Base-by-base conservation (phyloP, 73 alveolate species). In the Uronychia setigera region DNA sequence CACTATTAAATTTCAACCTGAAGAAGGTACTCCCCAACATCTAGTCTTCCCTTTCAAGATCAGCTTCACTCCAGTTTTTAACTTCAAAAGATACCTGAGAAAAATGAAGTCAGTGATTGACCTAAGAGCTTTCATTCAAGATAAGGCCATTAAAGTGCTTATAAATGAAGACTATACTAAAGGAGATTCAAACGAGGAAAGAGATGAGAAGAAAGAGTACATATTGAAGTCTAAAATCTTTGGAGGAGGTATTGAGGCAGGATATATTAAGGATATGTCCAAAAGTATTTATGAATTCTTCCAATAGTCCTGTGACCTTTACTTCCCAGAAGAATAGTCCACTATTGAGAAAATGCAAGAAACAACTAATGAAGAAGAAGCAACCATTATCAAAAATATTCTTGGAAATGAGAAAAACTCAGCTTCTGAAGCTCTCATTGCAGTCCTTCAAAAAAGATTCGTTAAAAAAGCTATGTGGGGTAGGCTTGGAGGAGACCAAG, bases 401-500 rank as follows among this genome's bases (percentile, higher is more conserved):
- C 67, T 46, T 19, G 19, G 19, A 5, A 46, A 11, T 46, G 67
- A 19, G 19, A 19, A 46, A 46, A 11, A 5, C 19, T 19, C 67
- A 46, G 67, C 67, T 11, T 5, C 19, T 19, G 67, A 46, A 46
- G 67, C 67, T 11, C 67, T 46, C 67, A 5, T 46, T 46, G 67
- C n/a, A 5, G 67, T 30, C 29, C 58, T 89, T 34, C 87, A 89
- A 35, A 29, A 80, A 57, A 59, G 58, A 58, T 46, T 89, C 26
- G 60, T 29, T 31, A 84, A 80, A 29, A 89, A 84, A 35, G 77
- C 31, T 26, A 57, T 84, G n/a, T 35, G 35, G 33, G 92, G 89
- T 31, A 77, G 84, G 33, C 32, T 89, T 29, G 87, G 92, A n/a
- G 95, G 95, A 0, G 84, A 84, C 33, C 76, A 84, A 26, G 95